A percentile compares a stretch with the other conserved stretches of the same genome.
Conservation (phyloP, 495 filamentous ascomycete genomes). For the Podospora comata region DNA sequence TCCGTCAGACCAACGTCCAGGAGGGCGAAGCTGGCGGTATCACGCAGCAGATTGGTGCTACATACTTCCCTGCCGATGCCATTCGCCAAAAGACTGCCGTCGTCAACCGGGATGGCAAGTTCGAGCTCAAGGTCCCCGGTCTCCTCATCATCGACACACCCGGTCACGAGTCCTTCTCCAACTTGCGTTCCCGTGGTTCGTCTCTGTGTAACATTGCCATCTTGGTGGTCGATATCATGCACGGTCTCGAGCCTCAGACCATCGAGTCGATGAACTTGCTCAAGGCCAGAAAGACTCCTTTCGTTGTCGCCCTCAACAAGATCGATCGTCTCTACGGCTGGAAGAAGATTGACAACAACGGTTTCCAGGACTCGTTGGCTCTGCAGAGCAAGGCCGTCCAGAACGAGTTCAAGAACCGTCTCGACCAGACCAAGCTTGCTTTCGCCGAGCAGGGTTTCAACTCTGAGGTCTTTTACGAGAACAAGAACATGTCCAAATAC, state of each 20-base stretch:
- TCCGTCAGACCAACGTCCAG: slow-evolving; percentile 97
- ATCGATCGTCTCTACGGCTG: slow-evolving; percentile 99
- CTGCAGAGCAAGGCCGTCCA: slow-evolving; percentile 93
- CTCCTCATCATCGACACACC: slow-evolving; percentile 97
- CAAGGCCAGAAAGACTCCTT: slow-evolving; percentile 90
- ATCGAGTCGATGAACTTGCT: slow-evolving; percentile 95
- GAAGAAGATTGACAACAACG: slow-evolving; percentile 97
- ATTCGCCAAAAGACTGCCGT: slow-evolving; percentile 87
- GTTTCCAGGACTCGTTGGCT: slow-evolving; percentile 85
- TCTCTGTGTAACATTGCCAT: slow-evolving; percentile 99
- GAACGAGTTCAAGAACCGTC: slow-evolving; percentile 87
- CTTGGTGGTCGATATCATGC: slow-evolving; percentile 99
- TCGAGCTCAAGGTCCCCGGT: slow-evolving; percentile 98
- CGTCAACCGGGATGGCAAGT: slow-evolving; percentile 83
- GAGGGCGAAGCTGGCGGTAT: slow-evolving; percentile 99
- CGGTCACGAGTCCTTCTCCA: slow-evolving; percentile 99
- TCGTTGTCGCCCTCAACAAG: slow-evolving; percentile 99
- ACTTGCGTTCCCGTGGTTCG: slow-evolving; percentile 91
- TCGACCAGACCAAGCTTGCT: slow-evolving; percentile 86
- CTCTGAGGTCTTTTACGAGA: slow-evolving; percentile 92
- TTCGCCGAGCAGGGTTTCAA: slow-evolving; percentile 98
- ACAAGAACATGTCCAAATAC: slow-evolving; percentile 90
- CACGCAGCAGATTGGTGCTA: slow-evolving; percentile 99
- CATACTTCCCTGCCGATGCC: slow-evolving; percentile 97
- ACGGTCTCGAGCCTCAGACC: slow-evolving; percentile 97